phyloP scores from a whole-genome alignment of 1,139 yeast genomes.

The Debaryomycetaceae sp. region DNA sequence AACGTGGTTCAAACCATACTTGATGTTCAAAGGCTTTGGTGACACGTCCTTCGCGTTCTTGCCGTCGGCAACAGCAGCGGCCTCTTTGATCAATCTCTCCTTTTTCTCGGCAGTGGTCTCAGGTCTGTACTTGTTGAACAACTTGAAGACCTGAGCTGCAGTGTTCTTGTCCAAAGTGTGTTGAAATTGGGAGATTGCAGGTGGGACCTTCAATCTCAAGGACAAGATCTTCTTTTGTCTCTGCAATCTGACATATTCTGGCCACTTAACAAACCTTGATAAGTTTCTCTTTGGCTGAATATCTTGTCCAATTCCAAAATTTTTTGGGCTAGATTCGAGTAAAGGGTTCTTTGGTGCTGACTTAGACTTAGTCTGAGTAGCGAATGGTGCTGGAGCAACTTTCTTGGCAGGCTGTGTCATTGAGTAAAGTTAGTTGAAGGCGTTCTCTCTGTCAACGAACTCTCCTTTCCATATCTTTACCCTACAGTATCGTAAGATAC shows the following conservation, averaged over 20 bases:
- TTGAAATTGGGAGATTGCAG: conserved; percentile 95
- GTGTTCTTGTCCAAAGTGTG: conserved; percentile 96
- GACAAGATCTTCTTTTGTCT: conserved; percentile 96
- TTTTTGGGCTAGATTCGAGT: conserved; percentile 38
- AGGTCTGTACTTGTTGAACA: conserved; percentile 98
- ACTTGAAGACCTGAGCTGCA: conserved; percentile 93
- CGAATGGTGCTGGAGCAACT: conserved; percentile 52
- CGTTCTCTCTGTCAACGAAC: conserved; percentile 33
- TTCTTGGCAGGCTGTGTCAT: conserved; percentile 66
- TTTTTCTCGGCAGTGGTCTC: conserved; percentile 96
- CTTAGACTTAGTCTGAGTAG: conserved; percentile 33
- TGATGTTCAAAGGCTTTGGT: conserved; percentile 92
- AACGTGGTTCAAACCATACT: conserved; percentile 98
- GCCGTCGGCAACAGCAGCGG: conserved; percentile 98
- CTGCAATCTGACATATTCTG: conserved; percentile 83
- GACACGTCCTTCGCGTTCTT: conserved; percentile 93
- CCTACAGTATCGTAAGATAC: conserved; percentile 45
- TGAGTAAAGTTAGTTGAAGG: conserved; percentile 48
- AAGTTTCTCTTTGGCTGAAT: conserved; percentile 49
- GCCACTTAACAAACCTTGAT: conserved; percentile 94
- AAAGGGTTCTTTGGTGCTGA: conserved; percentile 36
- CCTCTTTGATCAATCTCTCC: conserved; percentile 98
- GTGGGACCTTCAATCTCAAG: conserved; percentile 97
- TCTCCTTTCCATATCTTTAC: conserved; percentile 22
- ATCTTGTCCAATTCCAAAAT: conserved; percentile 42